These are phyloP conservation scores for Thyridium curvatum DNA, from an alignment of 2,329 filamentous ascomycete genomes.

Conservation along the genomic window DNA sequence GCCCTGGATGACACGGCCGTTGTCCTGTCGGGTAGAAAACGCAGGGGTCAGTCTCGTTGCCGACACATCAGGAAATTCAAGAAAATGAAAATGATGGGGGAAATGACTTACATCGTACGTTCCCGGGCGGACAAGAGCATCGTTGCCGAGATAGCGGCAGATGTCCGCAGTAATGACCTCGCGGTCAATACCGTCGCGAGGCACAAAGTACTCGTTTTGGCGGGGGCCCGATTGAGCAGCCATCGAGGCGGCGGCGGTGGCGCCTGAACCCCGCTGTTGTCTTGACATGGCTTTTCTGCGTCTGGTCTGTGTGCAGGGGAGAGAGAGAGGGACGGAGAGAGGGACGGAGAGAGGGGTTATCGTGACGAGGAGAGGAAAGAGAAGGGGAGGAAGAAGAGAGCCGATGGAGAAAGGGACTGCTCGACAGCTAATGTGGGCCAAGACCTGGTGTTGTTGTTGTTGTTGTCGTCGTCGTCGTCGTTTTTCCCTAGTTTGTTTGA, in stretches of 20 bases:
- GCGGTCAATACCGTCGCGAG: conserved; percentile 73
- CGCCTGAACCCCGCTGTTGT: too few species aligned
- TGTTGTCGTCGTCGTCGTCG: too few species aligned
- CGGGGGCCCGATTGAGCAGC: conserved; percentile 20
- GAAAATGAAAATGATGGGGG: conserved; percentile 5
- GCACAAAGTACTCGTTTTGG: conserved; percentile 76
- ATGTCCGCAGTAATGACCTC: conserved; percentile 82
- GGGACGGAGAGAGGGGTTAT: conserved; percentile 5
- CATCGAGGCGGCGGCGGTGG: too few species aligned
- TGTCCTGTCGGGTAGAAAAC: conserved; percentile 32
- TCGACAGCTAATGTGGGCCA: too few species aligned
- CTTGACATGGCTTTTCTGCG: too few species aligned
- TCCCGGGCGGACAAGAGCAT: conserved; percentile 71
- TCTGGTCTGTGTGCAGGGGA: neutral
- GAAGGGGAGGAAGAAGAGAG: conserved; percentile 3
- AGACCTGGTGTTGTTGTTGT: too few species aligned
- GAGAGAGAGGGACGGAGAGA: conserved; percentile 4
- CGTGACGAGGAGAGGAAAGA: neutral
- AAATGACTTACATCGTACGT: conserved; percentile 58
- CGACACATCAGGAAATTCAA: conserved; percentile 1
- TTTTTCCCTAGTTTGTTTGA: too few species aligned
- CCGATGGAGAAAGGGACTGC: conserved; percentile 4
- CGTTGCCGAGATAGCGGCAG: conserved; percentile 76
- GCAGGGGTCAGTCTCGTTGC: conserved; percentile 1
- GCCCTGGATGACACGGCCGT: conserved; percentile 57